Base-by-base conservation (phyloP, 352 stramenopile species). In the Phytophthora pluvialis region DNA sequence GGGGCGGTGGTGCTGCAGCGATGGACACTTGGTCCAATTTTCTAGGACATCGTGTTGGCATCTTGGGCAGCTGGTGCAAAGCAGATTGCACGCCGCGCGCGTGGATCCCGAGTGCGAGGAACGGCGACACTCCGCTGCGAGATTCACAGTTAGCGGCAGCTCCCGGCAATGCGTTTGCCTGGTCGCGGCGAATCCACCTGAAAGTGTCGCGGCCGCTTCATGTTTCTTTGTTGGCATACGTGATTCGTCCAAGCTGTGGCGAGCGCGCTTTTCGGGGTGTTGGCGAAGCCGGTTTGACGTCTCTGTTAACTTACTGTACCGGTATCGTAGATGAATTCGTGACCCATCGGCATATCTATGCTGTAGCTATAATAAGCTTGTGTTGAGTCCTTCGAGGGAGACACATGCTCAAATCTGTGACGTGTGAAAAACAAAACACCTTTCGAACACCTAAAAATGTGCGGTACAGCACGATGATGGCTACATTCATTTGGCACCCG, bases 41-140 rank as follows among this genome's bases (percentile, higher is more conserved):
- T 68, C 21, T 2, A 43, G 38, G 28, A 64, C 61, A 70, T 70
- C 61, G 46, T 65, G 15, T 58, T 64, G 40, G 38, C 26, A 52
- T 69, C 61, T 49, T 50, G 13, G 46, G 56, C 63, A 71, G 63
- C 43, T 71, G 55, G 56, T 6, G 3, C 28, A n/a, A 46, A 42
- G 29, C 28, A 52, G 16, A 16, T 47, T 47, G 31, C n/a, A n/a
- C 21, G 26, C 43, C 26, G 40, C 26, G 25, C 29, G 47, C 57
- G 48, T 29, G 55, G 42, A 67, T 67, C 50, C 13, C 13, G 21
- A 45, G 47, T 21, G 33, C 45, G 36, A 54, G 32, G 62, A 50
- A 56, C 54, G 12, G 44, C 40, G 51, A 42, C 44, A 40, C 38
- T 57, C 32, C 28, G 13, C 25, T 18, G 18, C 26, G 38, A 67